Percentiles rank a stretch among this genome's conserved stretches.
phyloP scores from a whole-genome alignment of 768 basidiomycete species.

The Rhodosporidiobolus odoratus region DNA sequence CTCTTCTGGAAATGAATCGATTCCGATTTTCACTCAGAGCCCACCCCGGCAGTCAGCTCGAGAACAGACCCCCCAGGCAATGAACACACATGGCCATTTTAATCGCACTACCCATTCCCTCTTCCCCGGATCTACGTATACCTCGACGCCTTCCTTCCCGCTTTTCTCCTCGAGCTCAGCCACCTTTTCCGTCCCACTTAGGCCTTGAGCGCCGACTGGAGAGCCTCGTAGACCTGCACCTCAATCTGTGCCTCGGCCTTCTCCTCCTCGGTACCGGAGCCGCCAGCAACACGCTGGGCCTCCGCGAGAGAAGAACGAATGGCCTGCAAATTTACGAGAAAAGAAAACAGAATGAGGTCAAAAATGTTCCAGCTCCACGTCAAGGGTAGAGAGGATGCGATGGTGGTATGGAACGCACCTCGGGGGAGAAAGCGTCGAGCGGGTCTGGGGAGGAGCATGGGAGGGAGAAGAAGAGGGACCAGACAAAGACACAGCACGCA shows the following conservation, averaged over 20 bases:
- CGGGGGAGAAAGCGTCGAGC: slow-evolving; percentile 79
- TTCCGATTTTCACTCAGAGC: no score
- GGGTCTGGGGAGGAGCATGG: slow-evolving; percentile 46
- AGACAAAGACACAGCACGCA: background rate
- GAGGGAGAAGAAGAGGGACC: background rate
- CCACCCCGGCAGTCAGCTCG: no score
- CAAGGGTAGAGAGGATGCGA: slow-evolving; percentile 6
- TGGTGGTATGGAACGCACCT: slow-evolving; percentile 56
- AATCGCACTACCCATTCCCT: no score
- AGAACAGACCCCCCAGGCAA: no score
- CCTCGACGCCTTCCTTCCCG: no score
- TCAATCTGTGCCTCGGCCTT: slow-evolving; percentile 88
- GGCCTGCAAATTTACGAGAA: slow-evolving; percentile 55
- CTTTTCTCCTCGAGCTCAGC: background rate
- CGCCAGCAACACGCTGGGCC: slow-evolving; percentile 70
- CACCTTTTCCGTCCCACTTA: slow-evolving; percentile 11
- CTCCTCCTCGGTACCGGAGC: slow-evolving; percentile 84
- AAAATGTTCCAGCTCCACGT: no score
- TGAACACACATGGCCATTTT: no score
- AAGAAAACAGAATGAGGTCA: background rate
- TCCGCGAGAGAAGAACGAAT: slow-evolving; percentile 84
- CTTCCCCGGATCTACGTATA: no score
- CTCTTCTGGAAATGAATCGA: no score
- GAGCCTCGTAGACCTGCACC: slow-evolving; percentile 90
- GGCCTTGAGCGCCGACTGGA: slow-evolving; percentile 73